These are phyloP conservation scores for Exophiala phaeomuriformis DNA, from an alignment of 2,329 filamentous ascomycete species.

Conservation along the genomic window DNA sequence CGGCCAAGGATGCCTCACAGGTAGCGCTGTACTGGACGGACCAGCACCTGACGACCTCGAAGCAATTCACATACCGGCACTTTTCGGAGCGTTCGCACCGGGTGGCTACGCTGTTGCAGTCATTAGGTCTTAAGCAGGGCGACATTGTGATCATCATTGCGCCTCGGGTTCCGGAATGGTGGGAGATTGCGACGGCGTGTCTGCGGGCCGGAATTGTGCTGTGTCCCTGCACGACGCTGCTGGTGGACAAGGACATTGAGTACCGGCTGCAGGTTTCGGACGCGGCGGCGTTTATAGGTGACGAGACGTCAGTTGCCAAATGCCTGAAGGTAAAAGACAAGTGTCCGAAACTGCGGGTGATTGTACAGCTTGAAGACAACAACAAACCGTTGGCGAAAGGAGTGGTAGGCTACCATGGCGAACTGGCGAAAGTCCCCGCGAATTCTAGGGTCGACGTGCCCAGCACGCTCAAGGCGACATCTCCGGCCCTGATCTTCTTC, in stretches of 20 bases:
- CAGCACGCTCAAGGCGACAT: constrained; percentile 25
- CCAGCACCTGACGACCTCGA: constrained; percentile 29
- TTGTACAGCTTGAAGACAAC: constrained; percentile 30
- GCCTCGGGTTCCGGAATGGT: constrained; percentile 35
- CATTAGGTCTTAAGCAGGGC: constrained; percentile 31
- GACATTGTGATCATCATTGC: constrained; percentile 35
- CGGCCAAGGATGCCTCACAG: constrained; percentile 26
- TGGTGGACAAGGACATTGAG: constrained; percentile 37
- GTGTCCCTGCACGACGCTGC: constrained; percentile 35
- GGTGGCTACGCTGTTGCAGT: constrained; percentile 31
- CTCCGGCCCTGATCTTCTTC: constrained; percentile 36
- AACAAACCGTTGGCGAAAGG: constrained; percentile 10
- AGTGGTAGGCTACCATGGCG: constrained; percentile 28
- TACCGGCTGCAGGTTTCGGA: constrained; percentile 32
- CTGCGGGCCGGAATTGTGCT: constrained; percentile 34
- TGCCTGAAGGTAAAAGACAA: constrained; percentile 30
- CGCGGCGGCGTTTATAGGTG: constrained; percentile 36
- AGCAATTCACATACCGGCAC: constrained; percentile 32
- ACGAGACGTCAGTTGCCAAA: constrained; percentile 32
- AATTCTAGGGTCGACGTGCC: constrained; percentile 20
- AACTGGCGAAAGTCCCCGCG: constrained; percentile 27
- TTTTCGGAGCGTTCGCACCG: constrained; percentile 35
- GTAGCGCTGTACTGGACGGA: constrained; percentile 37
- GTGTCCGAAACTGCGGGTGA: constrained; percentile 31
- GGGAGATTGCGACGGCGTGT: constrained; percentile 36